Base-by-base conservation (phyloP, 2,329 filamentous ascomycete genomes). In the Beauveria sp. region DNA sequence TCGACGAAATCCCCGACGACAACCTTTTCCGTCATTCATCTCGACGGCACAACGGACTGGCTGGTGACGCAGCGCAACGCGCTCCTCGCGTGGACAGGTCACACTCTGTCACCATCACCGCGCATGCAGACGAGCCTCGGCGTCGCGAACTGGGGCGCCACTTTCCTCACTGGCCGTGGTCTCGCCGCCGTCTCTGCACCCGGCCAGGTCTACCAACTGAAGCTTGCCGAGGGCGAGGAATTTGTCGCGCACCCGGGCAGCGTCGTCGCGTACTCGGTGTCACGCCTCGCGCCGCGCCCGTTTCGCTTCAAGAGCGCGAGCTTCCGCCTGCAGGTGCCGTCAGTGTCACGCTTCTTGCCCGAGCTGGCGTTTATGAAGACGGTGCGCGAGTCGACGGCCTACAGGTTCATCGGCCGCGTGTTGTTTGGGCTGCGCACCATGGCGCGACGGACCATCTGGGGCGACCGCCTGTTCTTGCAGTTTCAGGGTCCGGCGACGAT, bases 11-110 rank as follows among this genome's bases (percentile, higher is more conserved):
- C 91, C 5, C 86, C 91, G 5, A 87, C 88, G 58, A 95, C 93
- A 1, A 93, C 92, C 6, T 93, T 99, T 68, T 87, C 90, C 14
- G 86, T 96, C 8, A 82, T 99, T 28, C 89, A 93, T 72, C 84
- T 99, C 56, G 92, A 99, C 77, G 95, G 95, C 62, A 91, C 92
- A 5, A 88, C 92, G 62, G 95, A 99, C 76, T 99, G 95, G 93
- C 90, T 96, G 80, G 80, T 99, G 9, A 84, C 91, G 7, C 93
- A 98, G 73, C 84, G 91, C 65, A 88, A 90, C 66, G 92, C 92
- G 1, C 80, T 99, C 59, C 81, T 98, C n/a, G 95, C 95, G 60
- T 99, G 95, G 95, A 96, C 93, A 0, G 95, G 95, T 31, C 90
- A 96, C 72, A 92, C 91, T 1, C 80, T 99, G 60, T 80, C 81